Evolutionary conservation across 345 rosid species (phyloP), one percentile per base, ranked within the genome.

Genomic region (Gossypium arboreum): DNA sequence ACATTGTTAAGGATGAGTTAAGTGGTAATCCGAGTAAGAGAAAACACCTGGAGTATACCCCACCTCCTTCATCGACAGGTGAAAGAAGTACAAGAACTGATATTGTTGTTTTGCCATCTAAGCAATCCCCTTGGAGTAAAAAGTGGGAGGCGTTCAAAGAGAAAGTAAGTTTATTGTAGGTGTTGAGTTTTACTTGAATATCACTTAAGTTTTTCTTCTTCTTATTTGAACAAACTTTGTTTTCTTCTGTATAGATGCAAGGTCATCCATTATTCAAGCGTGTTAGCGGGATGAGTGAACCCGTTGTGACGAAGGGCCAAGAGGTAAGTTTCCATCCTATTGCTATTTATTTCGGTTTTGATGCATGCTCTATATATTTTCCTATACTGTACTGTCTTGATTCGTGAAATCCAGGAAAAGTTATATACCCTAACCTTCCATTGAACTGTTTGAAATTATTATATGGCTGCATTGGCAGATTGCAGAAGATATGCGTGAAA

Each of bases 401-500:
- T 52, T 29, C 34, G 27, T 70, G 3, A 27, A 69, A 16, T 44
- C 29, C 29, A 4, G 54, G 68, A 6, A 39, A 41, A 65, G 11
- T n/a, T 12, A 48, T 45, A 1, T 60, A 16, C 27, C 3, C 16
- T 2, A 62, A 43, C 45, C 44, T 17, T 22, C 9, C 0, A 16
- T 69, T 39, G 22, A 63, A 63, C 61, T 17, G 47, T 22, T 59
- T 25, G 57, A 66, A 61, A 51, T 47, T 73, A 64, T 50, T 3
- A 8, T 24, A 51, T 85, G 79, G 76, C 48, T 75, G 79, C 71
- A 70, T 73, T 63, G 43, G 64, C 86, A 93, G 99, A 84, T 96
- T 79, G 97, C 97, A 34, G 99, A 93, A 79, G 99, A 93, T 76
- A 29, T 90, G 84, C 89, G 83, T 62, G 99, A 96, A 83, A 89